Conservation (phyloP, 768 basidiomycete species). For the Boletus eberwhitei region DNA sequence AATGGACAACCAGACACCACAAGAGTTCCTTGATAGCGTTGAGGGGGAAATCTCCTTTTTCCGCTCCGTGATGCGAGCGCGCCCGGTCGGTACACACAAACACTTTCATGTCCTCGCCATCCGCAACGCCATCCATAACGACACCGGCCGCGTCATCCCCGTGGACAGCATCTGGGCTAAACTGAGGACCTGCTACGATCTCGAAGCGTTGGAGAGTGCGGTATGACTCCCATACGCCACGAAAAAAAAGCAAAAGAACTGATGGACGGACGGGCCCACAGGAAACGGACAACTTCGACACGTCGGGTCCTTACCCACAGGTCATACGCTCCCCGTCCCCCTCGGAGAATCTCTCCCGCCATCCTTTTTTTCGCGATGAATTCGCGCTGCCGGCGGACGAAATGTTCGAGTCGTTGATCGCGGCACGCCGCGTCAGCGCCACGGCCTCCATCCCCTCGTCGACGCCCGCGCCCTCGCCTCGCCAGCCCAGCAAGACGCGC, state of each 20-base stretch:
- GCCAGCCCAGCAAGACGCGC: slow-evolving; percentile 33
- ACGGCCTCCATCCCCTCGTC: slow-evolving; percentile 52
- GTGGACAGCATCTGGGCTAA: slow-evolving; percentile 75
- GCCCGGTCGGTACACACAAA: slow-evolving; percentile 80
- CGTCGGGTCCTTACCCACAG: slow-evolving; percentile 41
- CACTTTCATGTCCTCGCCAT: slow-evolving; percentile 81
- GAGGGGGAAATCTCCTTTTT: slow-evolving; percentile 87
- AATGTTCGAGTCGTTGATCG: slow-evolving; percentile 54
- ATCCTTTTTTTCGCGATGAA: slow-evolving; percentile 75
- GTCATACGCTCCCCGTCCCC: slow-evolving; percentile 64
- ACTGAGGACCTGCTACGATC: slow-evolving; percentile 64
- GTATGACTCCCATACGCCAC: slow-evolving; percentile 9
- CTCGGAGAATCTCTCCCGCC: slow-evolving; percentile 60
- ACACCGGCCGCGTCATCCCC: slow-evolving; percentile 60
- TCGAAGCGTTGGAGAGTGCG: slow-evolving; percentile 73
- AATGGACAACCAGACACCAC: slow-evolving; percentile 31
- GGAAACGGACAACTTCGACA: slow-evolving; percentile 49
- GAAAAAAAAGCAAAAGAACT: neutral
- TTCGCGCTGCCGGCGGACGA: slow-evolving; percentile 61
- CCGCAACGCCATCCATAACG: slow-evolving; percentile 64
- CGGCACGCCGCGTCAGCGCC: slow-evolving; percentile 59
- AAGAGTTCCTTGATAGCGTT: slow-evolving; percentile 61
- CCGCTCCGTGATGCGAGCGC: slow-evolving; percentile 72
- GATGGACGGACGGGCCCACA: slow-evolving; percentile 9
- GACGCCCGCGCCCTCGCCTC: slow-evolving; percentile 57